Base-by-base conservation (phyloP, 306 rosid genomes). In the Glycine tomentella region DNA sequence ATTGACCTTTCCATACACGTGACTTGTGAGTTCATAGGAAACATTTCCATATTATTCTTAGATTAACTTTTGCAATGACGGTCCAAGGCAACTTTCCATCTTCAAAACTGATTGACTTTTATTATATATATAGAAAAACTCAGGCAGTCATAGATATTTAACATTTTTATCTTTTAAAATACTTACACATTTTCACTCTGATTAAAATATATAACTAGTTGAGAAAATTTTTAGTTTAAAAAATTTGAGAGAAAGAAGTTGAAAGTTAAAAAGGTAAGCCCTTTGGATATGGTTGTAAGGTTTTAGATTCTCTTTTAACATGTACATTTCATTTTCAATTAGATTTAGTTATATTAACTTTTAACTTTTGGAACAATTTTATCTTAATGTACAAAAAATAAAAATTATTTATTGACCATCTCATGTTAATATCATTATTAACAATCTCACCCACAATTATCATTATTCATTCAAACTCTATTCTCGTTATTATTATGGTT, bases 91-190 rank as follows among this genome's bases (percentile, higher is more conserved):
- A 44, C 15, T 42, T 68, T 44, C 52, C 12, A 16, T 15, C 53
- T 42, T 67, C 55, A 68, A 68, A 68, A 46, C 38, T 40, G 6
- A 8, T 40, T 67, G 33, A 66, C 72, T 66, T 42, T 66, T 11
- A 3, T 14, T 66, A 1, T 4, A 33, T 4, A 33, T 12, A 36
- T 38, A 66, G 50, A 40, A 2, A 63, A 61, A 31, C 1, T 5
- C 8, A 61, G 10, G 9, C 31, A 7, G 7, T 25, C 38, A 31
- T 9, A 10, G 42, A 61, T 61, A 20, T 31, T 61, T 25, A 9
- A 61, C 8, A 8, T 59, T 59, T 53, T 25, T 20, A 20, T 31
- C 68, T 62, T 34, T 62, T 5, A 34, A 33, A 62, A 62, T 33
- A 31, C 42, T 14, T 53, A 40, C 44, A n/a, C 9, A 62, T 58